Evolutionary conservation across 2,329 filamentous ascomycete species (phyloP).

Genomic region (Ophiosphaerella narmari): DNA sequence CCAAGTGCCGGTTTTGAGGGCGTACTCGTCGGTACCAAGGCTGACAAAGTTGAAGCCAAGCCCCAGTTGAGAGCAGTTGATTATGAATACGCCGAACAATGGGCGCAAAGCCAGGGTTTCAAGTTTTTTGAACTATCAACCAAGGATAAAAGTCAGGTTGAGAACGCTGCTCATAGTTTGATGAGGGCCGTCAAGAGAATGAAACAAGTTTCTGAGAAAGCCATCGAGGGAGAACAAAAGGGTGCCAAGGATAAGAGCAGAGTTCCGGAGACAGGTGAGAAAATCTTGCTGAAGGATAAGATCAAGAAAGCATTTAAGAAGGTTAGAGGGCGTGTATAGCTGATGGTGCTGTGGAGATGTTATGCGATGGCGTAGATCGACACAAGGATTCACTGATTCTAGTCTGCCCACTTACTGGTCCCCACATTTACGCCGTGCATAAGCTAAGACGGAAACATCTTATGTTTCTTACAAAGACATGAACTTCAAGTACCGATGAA

Average conservation of each 20-base stretch:
- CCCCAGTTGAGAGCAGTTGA: constrained; percentile 15
- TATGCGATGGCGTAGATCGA: too few species aligned
- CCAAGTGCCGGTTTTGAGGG: constrained; percentile 12
- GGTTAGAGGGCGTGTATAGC: too few species aligned
- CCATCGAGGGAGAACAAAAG: background rate
- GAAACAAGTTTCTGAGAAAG: constrained; percentile 12
- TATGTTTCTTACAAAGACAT: too few species aligned
- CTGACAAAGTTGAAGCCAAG: constrained; percentile 16
- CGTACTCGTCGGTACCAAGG: constrained; percentile 36
- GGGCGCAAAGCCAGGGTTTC: constrained; percentile 30
- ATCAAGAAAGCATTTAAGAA: too few species aligned
- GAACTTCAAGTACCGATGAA: too few species aligned
- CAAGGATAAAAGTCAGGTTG: constrained; percentile 7
- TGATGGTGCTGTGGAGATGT: too few species aligned
- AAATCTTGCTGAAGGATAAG: too few species aligned
- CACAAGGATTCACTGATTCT: too few species aligned
- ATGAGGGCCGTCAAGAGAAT: constrained; percentile 16
- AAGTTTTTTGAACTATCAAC: constrained; percentile 25
- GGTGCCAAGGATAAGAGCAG: background rate
- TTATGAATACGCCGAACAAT: constrained; percentile 22
- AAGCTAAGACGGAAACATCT: too few species aligned
- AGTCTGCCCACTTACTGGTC: too few species aligned
- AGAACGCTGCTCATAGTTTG: constrained; percentile 19
- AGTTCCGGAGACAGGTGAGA: background rate
- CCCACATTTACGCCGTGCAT: too few species aligned